These are phyloP conservation scores for Pycnococcus provasolii DNA, from an alignment of 139 green algal genomes.

Conservation along the genomic window DNA sequence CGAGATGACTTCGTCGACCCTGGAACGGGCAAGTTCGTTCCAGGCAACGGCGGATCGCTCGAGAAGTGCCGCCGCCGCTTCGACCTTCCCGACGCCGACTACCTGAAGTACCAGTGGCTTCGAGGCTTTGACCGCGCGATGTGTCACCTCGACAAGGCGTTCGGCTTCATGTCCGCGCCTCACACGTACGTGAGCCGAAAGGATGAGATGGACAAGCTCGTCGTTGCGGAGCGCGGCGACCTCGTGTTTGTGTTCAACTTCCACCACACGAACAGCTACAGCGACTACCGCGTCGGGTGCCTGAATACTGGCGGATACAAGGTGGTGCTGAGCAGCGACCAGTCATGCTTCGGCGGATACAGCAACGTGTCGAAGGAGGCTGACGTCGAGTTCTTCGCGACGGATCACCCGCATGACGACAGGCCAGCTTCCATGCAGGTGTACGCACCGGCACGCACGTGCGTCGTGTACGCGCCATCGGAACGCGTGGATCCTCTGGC, in stretches of 20 bases:
- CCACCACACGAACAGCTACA: constrained; percentile 76
- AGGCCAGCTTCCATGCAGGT: constrained; percentile 29
- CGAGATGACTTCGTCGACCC: constrained; percentile 40
- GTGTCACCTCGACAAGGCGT: constrained; percentile 79
- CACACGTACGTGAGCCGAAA: constrained; percentile 60
- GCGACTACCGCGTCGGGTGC: constrained; percentile 54
- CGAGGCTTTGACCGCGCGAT: constrained; percentile 83
- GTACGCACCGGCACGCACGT: constrained; percentile 33
- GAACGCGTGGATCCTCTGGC: constrained; percentile 1
- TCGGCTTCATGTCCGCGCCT: constrained; percentile 64
- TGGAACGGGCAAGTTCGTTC: constrained; percentile 33
- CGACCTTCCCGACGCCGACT: constrained; percentile 70
- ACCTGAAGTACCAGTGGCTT: constrained; percentile 85
- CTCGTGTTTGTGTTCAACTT: constrained; percentile 99
- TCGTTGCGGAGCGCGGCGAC: constrained; percentile 88
- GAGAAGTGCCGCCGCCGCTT: constrained; percentile 89
- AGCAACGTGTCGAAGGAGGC: constrained; percentile 16
- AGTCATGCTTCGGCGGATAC: constrained; percentile 24
- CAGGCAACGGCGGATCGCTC: constrained; percentile 82
- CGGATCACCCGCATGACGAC: constrained; percentile 23
- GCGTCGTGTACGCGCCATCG: constrained; percentile 32
- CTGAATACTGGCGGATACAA: constrained; percentile 52
- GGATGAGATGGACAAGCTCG: constrained; percentile 86
- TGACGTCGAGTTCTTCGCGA: constrained; percentile 15
- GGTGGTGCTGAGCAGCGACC: constrained; percentile 34